phyloP scores from a whole-genome alignment of 331 rosid species.

The Saraca asoca region DNA sequence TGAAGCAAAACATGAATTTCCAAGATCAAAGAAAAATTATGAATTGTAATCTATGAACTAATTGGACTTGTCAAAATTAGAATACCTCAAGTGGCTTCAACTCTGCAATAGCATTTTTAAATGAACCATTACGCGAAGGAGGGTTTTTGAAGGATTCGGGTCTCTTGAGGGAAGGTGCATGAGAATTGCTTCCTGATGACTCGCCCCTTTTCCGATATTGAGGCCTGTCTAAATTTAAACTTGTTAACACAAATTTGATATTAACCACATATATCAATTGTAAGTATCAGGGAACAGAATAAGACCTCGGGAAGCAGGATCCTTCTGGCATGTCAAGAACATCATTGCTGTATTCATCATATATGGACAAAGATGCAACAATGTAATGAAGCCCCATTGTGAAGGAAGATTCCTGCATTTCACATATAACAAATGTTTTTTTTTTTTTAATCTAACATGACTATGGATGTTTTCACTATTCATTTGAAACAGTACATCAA shows the following conservation, averaged over 20 bases:
- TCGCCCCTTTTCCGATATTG: conserved; percentile 53
- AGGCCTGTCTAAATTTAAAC: conserved; percentile 51
- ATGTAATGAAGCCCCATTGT: conserved; percentile 61
- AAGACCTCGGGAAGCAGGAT: conserved; percentile 91
- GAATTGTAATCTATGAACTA: background rate
- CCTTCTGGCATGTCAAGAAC: conserved; percentile 95
- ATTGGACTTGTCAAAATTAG: conserved; percentile 7
- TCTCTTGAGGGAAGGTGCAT: conserved; percentile 51
- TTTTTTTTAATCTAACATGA: no score
- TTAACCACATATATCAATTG: conserved; percentile 3
- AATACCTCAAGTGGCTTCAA: conserved; percentile 82
- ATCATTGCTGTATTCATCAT: conserved; percentile 94
- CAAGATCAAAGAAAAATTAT: background rate
- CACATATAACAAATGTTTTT: no score
- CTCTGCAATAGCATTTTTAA: conserved; percentile 58
- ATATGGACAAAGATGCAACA: conserved; percentile 74
- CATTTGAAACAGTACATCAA: no score
- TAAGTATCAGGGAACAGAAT: conserved; percentile 27
- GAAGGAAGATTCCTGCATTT: conserved; percentile 80
- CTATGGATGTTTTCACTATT: no score
- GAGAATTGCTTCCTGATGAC: conserved; percentile 31
- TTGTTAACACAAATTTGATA: conserved; percentile 21
- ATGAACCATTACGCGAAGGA: conserved; percentile 59
- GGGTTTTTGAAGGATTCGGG: conserved; percentile 49
- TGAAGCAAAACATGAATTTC: conserved; percentile 17